Base-by-base conservation (phyloP, 495 filamentous ascomycete species). In the Patellaria atrata region DNA sequence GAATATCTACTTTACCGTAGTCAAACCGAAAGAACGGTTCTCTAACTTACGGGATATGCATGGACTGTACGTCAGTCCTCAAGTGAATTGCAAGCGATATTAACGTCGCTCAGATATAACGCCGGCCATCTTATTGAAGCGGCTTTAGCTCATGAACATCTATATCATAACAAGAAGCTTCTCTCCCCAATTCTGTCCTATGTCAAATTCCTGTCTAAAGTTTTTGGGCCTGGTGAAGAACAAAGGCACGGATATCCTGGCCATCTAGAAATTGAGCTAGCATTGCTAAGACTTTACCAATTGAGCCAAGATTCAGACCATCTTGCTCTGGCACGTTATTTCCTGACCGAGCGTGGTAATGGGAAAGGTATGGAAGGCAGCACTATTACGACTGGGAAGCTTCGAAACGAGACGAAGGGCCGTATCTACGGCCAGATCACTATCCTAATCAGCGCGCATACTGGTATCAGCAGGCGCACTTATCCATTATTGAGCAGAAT, bases 101-200 rank as follows among this genome's bases (percentile, higher is more conserved):
- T 8, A 22, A 36, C 7, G 21, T 30, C 30, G 16, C 25, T 6
- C 24, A 73, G 68, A 31, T 71, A 71, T 40, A 70, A 70, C 40
- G 64, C 65, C 8, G 71, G 70, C 1, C 71, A 76, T 44, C 47
- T 76, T 12, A 73, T 73, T 20, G 71, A 75, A 53, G 71, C 61
- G 2, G 68, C 69, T 7, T 44, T 74, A 4, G 65, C 68, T 0
- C 69, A 76, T 33, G 46, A 61, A 20, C 48, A 58, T 13, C 55
- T 58, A 26, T 71, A 65, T 37, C 54, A 62, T 18, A 70, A 71
- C 41, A 55, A 63, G 37, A 43, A 57, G 14, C 43, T 73, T 18
- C 43, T 73, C 11, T 57, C 61, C 3, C 64, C 68, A 3, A 61
- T 74, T 13, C 38, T 65, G 17, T 67, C 64, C 34, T 71, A 71